Evolutionary conservation across 345 rosid genomes (phyloP).

Genomic region (Schrenkiella parvula): DNA sequence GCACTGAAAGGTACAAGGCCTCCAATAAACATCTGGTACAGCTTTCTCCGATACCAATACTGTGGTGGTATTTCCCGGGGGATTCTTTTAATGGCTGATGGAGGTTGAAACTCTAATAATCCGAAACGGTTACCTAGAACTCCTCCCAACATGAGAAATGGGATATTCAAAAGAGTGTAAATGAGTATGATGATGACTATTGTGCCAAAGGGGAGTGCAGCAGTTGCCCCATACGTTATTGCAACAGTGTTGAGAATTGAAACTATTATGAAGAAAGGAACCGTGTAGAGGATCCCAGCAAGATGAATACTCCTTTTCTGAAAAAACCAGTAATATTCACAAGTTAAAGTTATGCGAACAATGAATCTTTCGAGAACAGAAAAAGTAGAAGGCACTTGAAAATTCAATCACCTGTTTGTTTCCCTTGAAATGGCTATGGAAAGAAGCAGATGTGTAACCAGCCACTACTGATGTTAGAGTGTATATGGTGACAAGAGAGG

Average conservation of each 20-base stretch:
- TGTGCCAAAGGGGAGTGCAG: conserved; percentile 83
- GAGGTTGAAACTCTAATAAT: conserved; percentile 53
- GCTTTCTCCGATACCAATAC: conserved; percentile 63
- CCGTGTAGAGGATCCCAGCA: conserved; percentile 54
- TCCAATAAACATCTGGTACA: conserved; percentile 62
- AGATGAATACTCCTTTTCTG: conserved; percentile 70
- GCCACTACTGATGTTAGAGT: conserved; percentile 64
- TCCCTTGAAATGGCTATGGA: conserved; percentile 57
- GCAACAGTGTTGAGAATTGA: conserved; percentile 62
- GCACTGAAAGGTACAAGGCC: conserved; percentile 76
- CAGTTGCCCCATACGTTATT: conserved; percentile 61
- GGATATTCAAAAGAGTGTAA: conserved; percentile 43
- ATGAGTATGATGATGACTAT: conserved; percentile 53
- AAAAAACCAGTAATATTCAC: background rate
- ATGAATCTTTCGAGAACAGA: background rate
- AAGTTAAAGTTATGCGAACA: background rate
- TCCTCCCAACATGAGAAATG: conserved; percentile 76
- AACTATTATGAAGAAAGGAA: conserved; percentile 48
- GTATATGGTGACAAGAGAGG: conserved; percentile 52
- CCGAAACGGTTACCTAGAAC: conserved; percentile 51
- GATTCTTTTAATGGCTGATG: conserved; percentile 47
- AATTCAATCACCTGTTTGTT: conserved; percentile 62
- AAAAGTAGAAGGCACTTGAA: background rate
- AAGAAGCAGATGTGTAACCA: conserved; percentile 69
- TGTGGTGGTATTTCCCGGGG: conserved; percentile 58